phyloP scores from a whole-genome alignment of 73 alveolate genomes.

The Paramecium primaurelia region DNA sequence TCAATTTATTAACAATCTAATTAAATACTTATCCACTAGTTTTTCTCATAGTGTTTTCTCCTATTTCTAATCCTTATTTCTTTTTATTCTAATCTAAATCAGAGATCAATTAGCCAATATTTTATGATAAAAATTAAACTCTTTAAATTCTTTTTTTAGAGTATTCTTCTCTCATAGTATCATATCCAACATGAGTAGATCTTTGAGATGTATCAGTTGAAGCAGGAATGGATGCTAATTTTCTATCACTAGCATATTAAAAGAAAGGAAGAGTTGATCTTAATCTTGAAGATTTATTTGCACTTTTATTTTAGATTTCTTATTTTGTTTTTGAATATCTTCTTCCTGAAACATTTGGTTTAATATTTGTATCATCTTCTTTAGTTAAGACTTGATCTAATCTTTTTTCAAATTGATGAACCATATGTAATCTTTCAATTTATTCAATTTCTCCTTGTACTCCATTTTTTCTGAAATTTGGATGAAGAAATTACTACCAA shows the following conservation, averaged over 20 bases:
- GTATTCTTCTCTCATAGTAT: slow-evolving; percentile 12
- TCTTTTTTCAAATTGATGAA: slow-evolving; percentile 26
- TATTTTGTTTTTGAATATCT: background rate
- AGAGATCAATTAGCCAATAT: slow-evolving; percentile 19
- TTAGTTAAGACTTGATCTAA: background rate
- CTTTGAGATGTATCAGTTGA: slow-evolving; percentile 32
- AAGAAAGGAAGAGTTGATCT: background rate
- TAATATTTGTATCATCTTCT: slow-evolving; percentile 4
- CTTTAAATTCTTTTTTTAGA: background rate
- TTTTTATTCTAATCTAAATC: background rate
- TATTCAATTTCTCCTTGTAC: slow-evolving; percentile 6
- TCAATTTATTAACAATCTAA: background rate
- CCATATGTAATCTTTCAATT: slow-evolving; percentile 11
- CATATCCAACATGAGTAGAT: slow-evolving; percentile 23
- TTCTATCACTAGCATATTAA: slow-evolving; percentile 34
- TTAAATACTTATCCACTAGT: slow-evolving; percentile 14
- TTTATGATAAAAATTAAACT: background rate
- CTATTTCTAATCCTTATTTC: background rate
- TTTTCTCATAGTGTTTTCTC: slow-evolving; percentile 42
- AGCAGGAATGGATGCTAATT: slow-evolving; percentile 41
- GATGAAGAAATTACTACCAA: background rate
- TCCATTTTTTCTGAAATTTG: slow-evolving; percentile 30
- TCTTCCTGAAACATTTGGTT: slow-evolving; percentile 21
- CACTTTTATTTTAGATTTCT: background rate
- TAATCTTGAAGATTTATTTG: slow-evolving; percentile 6